These are phyloP conservation scores for Phytopythium mirpurense DNA, from an alignment of 352 stramenopile species.

Conservation along the genomic window DNA sequence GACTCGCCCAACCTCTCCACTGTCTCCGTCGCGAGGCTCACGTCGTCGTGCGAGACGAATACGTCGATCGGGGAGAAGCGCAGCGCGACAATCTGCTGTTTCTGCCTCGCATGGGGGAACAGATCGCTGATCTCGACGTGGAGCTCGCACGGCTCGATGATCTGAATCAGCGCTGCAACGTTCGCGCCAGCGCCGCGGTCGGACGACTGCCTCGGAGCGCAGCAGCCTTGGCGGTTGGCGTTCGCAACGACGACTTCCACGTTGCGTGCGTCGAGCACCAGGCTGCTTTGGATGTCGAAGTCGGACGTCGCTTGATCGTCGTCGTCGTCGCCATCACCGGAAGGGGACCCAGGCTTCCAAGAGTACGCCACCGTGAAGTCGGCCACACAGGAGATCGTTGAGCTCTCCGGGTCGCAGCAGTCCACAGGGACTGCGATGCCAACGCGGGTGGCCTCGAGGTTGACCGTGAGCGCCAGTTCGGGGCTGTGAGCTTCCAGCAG, in stretches of 20 bases:
- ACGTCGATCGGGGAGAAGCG: slow-evolving; percentile 74
- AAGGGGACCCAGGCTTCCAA: slow-evolving; percentile 32
- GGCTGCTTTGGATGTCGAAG: slow-evolving; percentile 67
- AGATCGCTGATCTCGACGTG: slow-evolving; percentile 64
- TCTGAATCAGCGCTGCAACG: slow-evolving; percentile 47
- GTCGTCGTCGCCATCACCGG: slow-evolving; percentile 2
- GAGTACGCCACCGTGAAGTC: slow-evolving; percentile 54
- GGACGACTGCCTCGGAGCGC: slow-evolving; percentile 33
- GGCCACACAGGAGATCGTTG: slow-evolving; percentile 43
- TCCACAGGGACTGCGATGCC: slow-evolving; percentile 53
- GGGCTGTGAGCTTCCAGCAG: slow-evolving; percentile 32
- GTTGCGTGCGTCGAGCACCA: slow-evolving; percentile 47
- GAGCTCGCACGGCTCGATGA: slow-evolving; percentile 72
- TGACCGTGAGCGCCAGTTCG: slow-evolving; percentile 45
- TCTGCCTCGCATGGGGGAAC: slow-evolving; percentile 54
- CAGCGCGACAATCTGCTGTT: slow-evolving; percentile 71
- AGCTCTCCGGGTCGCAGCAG: slow-evolving; percentile 27
- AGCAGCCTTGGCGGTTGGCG: slow-evolving; percentile 61
- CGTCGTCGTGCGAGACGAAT: slow-evolving; percentile 79
- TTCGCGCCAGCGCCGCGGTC: slow-evolving; percentile 21
- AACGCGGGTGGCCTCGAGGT: slow-evolving; percentile 38
- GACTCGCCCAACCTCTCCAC: slow-evolving; percentile 33
- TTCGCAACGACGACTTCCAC: slow-evolving; percentile 67
- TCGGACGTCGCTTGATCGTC: slow-evolving; percentile 18
- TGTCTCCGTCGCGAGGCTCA: slow-evolving; percentile 42